Conservation (phyloP, 257 asterid genomes). For the Voacanga thouarsii region DNA sequence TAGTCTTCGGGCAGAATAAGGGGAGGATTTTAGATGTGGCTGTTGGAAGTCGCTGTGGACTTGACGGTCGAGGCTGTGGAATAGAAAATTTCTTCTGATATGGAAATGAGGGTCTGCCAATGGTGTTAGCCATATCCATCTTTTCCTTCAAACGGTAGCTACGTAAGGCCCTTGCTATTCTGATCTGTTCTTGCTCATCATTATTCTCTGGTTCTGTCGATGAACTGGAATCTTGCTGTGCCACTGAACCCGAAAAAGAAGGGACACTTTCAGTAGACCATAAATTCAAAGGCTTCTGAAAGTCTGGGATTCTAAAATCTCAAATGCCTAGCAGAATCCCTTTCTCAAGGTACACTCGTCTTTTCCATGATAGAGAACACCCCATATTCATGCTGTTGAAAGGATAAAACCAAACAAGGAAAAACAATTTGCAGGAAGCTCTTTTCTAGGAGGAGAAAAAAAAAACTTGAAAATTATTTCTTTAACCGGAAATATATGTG, state of each 20-base stretch:
- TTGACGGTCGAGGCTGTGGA: conserved; percentile 53
- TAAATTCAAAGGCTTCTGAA: neutral
- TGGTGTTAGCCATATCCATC: conserved; percentile 21
- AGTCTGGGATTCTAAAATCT: neutral
- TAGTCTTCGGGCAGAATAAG: conserved; percentile 37
- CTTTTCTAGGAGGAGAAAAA: too few relatives aligned
- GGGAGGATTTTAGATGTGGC: conserved; percentile 76
- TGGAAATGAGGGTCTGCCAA: conserved; percentile 27
- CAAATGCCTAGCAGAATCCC: neutral
- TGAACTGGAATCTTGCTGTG: conserved; percentile 53
- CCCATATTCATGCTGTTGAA: neutral
- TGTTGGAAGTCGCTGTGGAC: conserved; percentile 49
- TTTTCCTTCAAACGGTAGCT: conserved; percentile 49
- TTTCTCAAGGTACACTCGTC: neutral
- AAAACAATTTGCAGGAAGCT: neutral
- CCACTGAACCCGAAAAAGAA: conserved; percentile 42
- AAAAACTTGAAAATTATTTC: neutral
- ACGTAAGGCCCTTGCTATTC: conserved; percentile 65
- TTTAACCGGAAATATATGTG: too few relatives aligned
- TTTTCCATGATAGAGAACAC: neutral
- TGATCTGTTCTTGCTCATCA: conserved; percentile 76
- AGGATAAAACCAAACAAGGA: neutral
- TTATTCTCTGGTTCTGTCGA: conserved; percentile 50
- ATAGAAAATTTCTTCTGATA: conserved; percentile 37
- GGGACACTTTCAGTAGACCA: neutral